A percentile compares a stretch with the other conserved stretches of the same genome.
phyloP scores from a whole-genome alignment of 2,329 filamentous ascomycete genomes.

The Meredithiella fracta region DNA sequence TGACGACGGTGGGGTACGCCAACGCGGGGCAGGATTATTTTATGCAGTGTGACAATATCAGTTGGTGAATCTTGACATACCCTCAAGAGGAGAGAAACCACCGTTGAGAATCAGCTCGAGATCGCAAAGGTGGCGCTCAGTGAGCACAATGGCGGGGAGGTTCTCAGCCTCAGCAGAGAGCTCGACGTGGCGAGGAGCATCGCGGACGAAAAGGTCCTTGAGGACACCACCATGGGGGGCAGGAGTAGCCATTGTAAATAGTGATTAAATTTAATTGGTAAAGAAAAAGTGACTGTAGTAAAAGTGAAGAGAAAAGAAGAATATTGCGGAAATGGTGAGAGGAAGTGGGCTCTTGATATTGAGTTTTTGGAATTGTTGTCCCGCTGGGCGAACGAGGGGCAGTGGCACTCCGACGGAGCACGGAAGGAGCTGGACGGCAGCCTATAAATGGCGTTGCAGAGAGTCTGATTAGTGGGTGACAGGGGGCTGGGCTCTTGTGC shows the following conservation, averaged over 20 bases:
- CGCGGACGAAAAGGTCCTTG: slow-evolving; percentile 92
- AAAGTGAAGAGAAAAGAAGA: slow-evolving; percentile 3
- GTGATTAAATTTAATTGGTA: not conserved
- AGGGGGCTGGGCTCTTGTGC: not conserved
- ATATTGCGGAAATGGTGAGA: not conserved
- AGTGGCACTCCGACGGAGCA: slow-evolving; percentile 3
- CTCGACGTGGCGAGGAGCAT: slow-evolving; percentile 66
- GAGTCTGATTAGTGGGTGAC: slow-evolving; percentile 2
- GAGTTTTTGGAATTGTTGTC: not conserved
- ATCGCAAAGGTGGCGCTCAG: slow-evolving; percentile 93
- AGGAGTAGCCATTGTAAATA: slow-evolving; percentile 43
- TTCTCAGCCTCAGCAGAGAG: slow-evolving; percentile 71
- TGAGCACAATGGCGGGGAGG: slow-evolving; percentile 69
- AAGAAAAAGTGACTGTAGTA: not conserved
- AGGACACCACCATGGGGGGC: slow-evolving; percentile 75
- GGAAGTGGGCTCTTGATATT: slow-evolving; percentile 4
- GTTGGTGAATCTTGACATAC: slow-evolving; percentile 32
- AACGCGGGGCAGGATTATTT: too few relatives aligned
- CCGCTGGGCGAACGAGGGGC: slow-evolving; percentile 1
- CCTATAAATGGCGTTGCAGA: slow-evolving; percentile 5
- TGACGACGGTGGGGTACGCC: too few relatives aligned
- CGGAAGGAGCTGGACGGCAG: slow-evolving; percentile 6
- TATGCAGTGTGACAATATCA: not conserved
- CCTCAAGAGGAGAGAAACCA: slow-evolving; percentile 94
- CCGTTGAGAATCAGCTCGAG: slow-evolving; percentile 93